Base-by-base conservation (phyloP, 257 asterid species). In the Anisodus tanguticus region DNA sequence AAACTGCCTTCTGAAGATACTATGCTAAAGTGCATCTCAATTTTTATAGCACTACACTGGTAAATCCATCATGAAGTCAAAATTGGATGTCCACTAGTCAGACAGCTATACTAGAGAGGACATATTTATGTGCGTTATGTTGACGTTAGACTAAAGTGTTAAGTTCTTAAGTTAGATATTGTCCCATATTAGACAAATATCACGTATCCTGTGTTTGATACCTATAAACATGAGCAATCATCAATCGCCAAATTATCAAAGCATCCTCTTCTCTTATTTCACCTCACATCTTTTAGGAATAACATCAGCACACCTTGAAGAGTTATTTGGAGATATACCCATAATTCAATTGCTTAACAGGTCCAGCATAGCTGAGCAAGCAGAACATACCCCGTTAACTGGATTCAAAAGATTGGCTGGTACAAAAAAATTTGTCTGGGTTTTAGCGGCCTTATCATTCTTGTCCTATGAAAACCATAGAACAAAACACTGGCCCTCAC, bases 391-490 rank as follows among this genome's bases (percentile, higher is more conserved):
- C 59, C 16, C 35, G 11, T 47, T 74, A 74, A 76, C 81, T 51
- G 47, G 47, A 76, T 51, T 76, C 81, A 51, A 76, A 9, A 53
- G 3, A 53, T 76, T 76, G 81, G 81, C 63, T 76, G 63, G 81
- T 26, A 51, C 64, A 76, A 51, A 76, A 76, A 12, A 6, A 47
- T 26, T 22, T 31, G 57, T 26, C 64, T 51, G 63, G 63, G 47
- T 31, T 19, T 47, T 49, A 74, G 11, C 62, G 9, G 80, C 80
- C 43, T 74, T 10, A 74, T 47, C 62, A 74, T 51, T 74, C 41
- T 74, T 49, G 80, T 74, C 60, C 16, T n/a, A 72, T n/a, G 80
- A 72, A 45, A 72, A 49, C 80, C 43, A 49, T 3, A 74, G 41
- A 19, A 49, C 80, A 74, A 49, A 74, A 49, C 80, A 49, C 12